These are phyloP conservation scores for Fistulifera pelliculosa DNA, from an alignment of 108 stramenopile genomes.

Conservation along the genomic window DNA sequence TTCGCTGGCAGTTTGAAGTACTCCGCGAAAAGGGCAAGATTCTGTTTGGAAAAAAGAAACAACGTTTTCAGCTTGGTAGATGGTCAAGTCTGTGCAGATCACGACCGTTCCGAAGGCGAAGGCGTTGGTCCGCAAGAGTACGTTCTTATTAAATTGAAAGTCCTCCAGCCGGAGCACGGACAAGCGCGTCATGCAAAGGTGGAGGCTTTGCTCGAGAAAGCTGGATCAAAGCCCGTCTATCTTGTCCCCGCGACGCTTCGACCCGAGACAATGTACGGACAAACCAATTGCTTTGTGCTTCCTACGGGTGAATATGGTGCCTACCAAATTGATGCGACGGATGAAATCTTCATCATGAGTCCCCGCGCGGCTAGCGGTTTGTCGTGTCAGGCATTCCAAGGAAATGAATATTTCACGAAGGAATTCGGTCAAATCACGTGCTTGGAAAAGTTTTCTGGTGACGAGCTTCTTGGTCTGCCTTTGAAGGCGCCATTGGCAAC, in stretches of 20 bases:
- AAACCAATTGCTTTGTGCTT: constrained; percentile 98
- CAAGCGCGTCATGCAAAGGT: constrained; percentile 64
- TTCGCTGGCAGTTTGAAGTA: constrained; percentile 93
- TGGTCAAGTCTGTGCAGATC: constrained; percentile 98
- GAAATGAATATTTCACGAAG: constrained; percentile 63
- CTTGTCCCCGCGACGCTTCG: constrained; percentile 96
- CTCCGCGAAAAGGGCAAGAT: constrained; percentile 73
- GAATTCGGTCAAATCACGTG: constrained; percentile 79
- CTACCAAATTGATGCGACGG: constrained; percentile 79
- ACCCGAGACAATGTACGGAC: constrained; percentile 99
- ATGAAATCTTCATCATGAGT: constrained; percentile 90
- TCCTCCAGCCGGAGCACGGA: constrained; percentile 77
- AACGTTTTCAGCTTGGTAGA: constrained; percentile 93
- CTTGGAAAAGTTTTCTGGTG: constrained; percentile 76
- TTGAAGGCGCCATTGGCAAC: constrained; percentile 88
- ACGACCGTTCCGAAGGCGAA: constrained; percentile 95
- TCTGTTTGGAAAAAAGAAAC: constrained; percentile 91
- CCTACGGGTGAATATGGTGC: constrained; percentile 97
- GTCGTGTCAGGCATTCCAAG: constrained; percentile 81
- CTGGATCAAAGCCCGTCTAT: constrained; percentile 53
- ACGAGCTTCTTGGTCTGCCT: constrained; percentile 90
- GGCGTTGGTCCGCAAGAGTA: constrained; percentile 98
- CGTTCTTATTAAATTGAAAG: constrained; percentile 92
- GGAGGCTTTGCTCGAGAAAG: constrained; percentile 43
- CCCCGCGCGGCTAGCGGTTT: constrained; percentile 84